Evolutionary conservation across 352 stramenopile species (phyloP), one percentile per base, ranked within the genome.

Genomic region (Pythium volutum): DNA sequence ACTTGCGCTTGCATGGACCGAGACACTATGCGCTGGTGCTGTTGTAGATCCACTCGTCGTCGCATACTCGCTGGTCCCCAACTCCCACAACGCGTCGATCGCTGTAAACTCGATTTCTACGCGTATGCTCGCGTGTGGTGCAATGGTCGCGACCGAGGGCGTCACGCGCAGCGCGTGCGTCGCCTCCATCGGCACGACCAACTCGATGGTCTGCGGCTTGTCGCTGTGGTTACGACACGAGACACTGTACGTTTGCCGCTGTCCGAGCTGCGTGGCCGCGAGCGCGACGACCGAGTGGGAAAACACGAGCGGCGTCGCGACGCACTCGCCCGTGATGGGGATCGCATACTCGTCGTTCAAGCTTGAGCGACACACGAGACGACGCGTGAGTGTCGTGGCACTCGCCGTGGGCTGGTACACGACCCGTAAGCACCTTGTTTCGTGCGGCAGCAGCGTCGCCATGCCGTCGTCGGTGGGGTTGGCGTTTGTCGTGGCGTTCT

Each of bases 51-150:
- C 34, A 0, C 14, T 55, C 12, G 15, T 18, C 11, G 25, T 36
- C 15, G 57, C 39, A 20, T 66, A 61, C 6, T 62, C 64, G 1
- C n/a, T 59, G 38, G 74, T 49, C 8, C 26, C 9, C 0, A 83
- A 15, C 16, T 71, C 67, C 42, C 87, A 85, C 15, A 88, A 55
- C 25, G 74, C 62, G 9, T 77, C 65, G 4, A 55, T 75, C 0
- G 91, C 81, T 14, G 56, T 59, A 62, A 95, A 97, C 34, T 87
- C 83, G 12, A 98, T 71, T 62, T 98, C 91, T 11, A 98, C 57
- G 7, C 89, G 76, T 12, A 84, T 31, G 18, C 64, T 76, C 26
- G 74, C 56, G 6, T 62, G 64, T 5, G 84, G 73, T 0, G 20
- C 36, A 1, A 98, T 45, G 0, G 69, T 73, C 12, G 73, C 74